Evolutionary conservation across 2,329 filamentous ascomycete genomes (phyloP).

Genomic region (Ilyonectria destructans): DNA sequence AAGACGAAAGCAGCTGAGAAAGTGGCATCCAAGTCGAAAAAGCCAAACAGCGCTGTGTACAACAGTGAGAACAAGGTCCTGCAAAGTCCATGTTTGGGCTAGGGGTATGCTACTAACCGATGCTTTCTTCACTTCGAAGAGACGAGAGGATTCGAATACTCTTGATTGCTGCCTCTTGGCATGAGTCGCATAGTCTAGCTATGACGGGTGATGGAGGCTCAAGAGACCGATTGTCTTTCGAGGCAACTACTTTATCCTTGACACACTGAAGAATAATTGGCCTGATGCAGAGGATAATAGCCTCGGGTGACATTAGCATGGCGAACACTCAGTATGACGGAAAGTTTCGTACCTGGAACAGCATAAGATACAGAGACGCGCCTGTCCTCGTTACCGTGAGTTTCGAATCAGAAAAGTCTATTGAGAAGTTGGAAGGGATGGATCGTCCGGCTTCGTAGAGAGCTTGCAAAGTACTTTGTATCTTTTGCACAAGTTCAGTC

Average conservation of each 20-base stretch:
- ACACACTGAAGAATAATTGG: slow-evolving; percentile 50
- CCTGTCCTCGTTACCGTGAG: slow-evolving; percentile 44
- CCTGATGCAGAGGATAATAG: slow-evolving; percentile 50
- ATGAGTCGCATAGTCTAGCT: slow-evolving; percentile 43
- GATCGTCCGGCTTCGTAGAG: slow-evolving; percentile 47
- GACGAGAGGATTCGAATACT: slow-evolving; percentile 47
- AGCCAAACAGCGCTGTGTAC: slow-evolving; percentile 45
- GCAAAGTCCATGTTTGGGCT: too few relatives aligned
- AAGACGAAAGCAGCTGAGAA: slow-evolving; percentile 51
- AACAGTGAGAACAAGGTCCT: background rate
- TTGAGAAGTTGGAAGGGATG: slow-evolving; percentile 42
- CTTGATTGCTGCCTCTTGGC: slow-evolving; percentile 48
- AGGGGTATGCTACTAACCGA: slow-evolving; percentile 32
- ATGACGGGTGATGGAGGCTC: slow-evolving; percentile 40
- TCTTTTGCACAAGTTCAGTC: slow-evolving; percentile 46
- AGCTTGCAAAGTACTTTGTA: slow-evolving; percentile 41
- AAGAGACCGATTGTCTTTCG: slow-evolving; percentile 24
- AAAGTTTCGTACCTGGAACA: slow-evolving; percentile 43
- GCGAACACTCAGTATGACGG: background rate
- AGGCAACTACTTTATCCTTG: slow-evolving; percentile 49
- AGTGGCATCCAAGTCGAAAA: slow-evolving; percentile 50
- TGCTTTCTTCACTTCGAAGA: slow-evolving; percentile 42
- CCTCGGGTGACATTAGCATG: slow-evolving; percentile 27
- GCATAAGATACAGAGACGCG: slow-evolving; percentile 49
- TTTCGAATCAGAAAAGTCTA: slow-evolving; percentile 44